Evolutionary conservation across 106 monocot genomes (phyloP).

Genomic region (Dactylorhiza incarnata): DNA sequence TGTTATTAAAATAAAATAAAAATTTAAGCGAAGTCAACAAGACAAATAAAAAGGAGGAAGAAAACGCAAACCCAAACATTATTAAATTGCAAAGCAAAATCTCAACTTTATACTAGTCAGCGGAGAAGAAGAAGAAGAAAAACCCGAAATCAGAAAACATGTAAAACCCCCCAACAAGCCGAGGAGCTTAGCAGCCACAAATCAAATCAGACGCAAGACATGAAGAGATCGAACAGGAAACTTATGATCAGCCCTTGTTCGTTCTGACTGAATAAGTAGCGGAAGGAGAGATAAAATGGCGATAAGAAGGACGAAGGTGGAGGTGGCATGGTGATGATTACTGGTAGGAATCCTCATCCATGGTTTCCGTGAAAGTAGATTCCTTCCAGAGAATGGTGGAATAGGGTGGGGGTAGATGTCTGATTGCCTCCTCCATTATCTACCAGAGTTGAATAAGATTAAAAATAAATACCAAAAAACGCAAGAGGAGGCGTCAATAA

Average conservation of each 20-base stretch:
- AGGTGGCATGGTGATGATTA: constrained; percentile 13
- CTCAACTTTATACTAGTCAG: neutral
- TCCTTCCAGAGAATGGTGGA: constrained; percentile 25
- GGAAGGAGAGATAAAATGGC: neutral
- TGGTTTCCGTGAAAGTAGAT: constrained; percentile 26
- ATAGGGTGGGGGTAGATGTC: constrained; percentile 11
- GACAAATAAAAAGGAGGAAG: neutral
- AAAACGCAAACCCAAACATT: neutral
- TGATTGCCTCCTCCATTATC: constrained; percentile 17
- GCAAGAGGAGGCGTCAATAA: neutral
- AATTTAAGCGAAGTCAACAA: neutral
- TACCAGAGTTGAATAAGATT: neutral
- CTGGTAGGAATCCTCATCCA: constrained; percentile 21
- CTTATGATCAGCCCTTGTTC: neutral
- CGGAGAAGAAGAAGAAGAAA: neutral
- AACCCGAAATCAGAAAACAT: constrained; percentile 2
- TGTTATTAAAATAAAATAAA: neutral
- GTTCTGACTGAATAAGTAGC: neutral
- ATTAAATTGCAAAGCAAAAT: neutral
- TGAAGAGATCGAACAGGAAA: constrained; percentile 9
- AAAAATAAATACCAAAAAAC: constrained; percentile 6
- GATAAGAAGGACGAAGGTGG: neutral
- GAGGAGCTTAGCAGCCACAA: neutral
- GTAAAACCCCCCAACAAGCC: neutral
- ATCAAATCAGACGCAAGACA: constrained; percentile 4